A percentile compares a stretch with the other conserved stretches of the same genome.
Conservation (phyloP, 208 protist genomes). For the Acanthamoeba sp. region DNA sequence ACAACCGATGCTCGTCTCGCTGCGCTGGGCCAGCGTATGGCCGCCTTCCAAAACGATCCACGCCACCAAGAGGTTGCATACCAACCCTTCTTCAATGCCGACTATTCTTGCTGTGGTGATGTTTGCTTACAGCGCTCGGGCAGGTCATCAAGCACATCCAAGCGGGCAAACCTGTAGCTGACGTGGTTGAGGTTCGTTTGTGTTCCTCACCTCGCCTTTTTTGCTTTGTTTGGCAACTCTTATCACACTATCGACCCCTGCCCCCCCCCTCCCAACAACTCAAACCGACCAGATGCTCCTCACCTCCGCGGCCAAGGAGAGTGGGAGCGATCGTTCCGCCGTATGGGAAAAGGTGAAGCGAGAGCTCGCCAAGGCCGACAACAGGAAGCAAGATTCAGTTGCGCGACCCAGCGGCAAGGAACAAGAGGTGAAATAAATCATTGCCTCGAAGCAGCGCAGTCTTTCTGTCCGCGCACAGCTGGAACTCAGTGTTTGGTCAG, state of each 20-base stretch:
- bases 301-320: background rate
- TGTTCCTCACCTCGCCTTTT: background rate
- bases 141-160: conserved; percentile 16
- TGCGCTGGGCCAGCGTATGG: background rate
- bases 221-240: too few species aligned
- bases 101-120: background rate
- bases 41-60: background rate
- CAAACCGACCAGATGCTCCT: background rate
- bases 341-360: conserved; percentile 17
- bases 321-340: background rate
- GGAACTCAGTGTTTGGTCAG: too few species aligned
- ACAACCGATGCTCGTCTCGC: too few species aligned
- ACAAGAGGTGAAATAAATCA: background rate
- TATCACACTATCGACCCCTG: too few species aligned
- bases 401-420: background rate
- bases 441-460: too few species aligned
- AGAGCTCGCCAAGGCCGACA: background rate
- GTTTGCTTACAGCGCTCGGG: background rate
- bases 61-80: background rate
- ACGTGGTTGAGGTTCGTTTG: background rate
- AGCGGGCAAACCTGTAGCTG: background rate
- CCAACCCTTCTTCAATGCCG: background rate
- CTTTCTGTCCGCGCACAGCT: too few species aligned
- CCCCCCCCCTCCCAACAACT: too few species aligned
- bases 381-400: background rate